Percentiles rank a stretch among this genome's conserved stretches.
Conservation (phyloP, 768 basidiomycete species). For the Lactarius sp. region DNA sequence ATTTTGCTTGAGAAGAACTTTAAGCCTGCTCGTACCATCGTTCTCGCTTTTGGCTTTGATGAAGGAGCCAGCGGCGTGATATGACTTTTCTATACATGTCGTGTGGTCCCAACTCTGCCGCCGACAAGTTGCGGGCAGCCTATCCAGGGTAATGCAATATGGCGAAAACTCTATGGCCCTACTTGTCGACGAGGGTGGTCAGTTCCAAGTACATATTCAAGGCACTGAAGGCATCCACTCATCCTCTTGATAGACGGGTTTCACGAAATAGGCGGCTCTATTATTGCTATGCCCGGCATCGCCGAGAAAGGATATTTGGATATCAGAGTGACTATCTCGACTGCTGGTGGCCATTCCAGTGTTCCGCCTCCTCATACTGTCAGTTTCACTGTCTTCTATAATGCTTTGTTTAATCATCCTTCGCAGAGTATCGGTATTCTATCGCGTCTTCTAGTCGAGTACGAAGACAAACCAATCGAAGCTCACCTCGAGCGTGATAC, state of each 20-base stretch:
- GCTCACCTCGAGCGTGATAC: slow-evolving; percentile 32
- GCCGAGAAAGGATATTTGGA: slow-evolving; percentile 73
- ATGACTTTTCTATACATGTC: background rate
- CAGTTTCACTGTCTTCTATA: slow-evolving; percentile 20
- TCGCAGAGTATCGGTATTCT: slow-evolving; percentile 66
- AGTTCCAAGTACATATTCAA: slow-evolving; percentile 19
- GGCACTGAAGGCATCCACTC: background rate
- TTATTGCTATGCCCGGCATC: slow-evolving; percentile 58
- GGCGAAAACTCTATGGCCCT: slow-evolving; percentile 70
- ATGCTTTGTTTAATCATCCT: background rate
- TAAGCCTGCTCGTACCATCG: slow-evolving; percentile 34
- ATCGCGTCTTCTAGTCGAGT: slow-evolving; percentile 34
- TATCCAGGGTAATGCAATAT: slow-evolving; percentile 53
- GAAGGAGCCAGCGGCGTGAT: slow-evolving; percentile 35
- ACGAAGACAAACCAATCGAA: slow-evolving; percentile 19
- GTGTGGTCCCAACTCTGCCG: background rate
- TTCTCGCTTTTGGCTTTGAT: slow-evolving; percentile 38
- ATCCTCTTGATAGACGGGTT: slow-evolving; percentile 41
- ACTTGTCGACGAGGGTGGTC: slow-evolving; percentile 86
- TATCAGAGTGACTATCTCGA: slow-evolving; percentile 56
- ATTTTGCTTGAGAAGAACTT: slow-evolving; percentile 37
- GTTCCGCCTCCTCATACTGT: slow-evolving; percentile 80
- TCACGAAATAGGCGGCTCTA: slow-evolving; percentile 44
- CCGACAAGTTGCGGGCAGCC: slow-evolving; percentile 48
- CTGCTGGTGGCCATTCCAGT: slow-evolving; percentile 82